Evolutionary conservation across 768 basidiomycete genomes (phyloP).

Genomic region (Coprinopsis strossmayeri): DNA sequence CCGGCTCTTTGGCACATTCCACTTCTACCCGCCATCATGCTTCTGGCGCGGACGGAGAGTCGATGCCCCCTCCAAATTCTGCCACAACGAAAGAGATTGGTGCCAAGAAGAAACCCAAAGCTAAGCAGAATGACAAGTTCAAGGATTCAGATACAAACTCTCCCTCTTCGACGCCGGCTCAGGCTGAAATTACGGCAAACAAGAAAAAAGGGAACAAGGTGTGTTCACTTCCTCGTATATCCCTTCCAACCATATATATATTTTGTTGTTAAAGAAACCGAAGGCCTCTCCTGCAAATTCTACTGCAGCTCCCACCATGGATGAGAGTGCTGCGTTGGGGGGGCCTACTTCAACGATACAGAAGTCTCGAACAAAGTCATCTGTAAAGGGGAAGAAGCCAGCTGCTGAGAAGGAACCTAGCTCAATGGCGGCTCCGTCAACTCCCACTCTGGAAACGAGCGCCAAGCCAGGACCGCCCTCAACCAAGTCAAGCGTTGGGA

Average conservation of each 20-base stretch:
- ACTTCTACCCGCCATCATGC: slow-evolving; percentile 15
- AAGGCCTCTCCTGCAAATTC: slow-evolving; percentile 18
- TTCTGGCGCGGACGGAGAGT: slow-evolving; percentile 39
- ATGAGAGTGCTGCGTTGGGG: background rate
- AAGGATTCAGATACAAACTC: slow-evolving; percentile 17
- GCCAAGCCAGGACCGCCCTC: slow-evolving; percentile 8
- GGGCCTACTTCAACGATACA: background rate
- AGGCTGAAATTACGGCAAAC: too few species aligned
- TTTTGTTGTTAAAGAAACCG: slow-evolving; percentile 12
- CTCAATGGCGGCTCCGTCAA: slow-evolving; percentile 14
- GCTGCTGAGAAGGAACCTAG: slow-evolving; percentile 18
- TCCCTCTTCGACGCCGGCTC: slow-evolving; percentile 13
- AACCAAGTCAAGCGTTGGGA: slow-evolving; percentile 15
- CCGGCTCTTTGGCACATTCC: slow-evolving; percentile 8
- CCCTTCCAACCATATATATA: slow-evolving; percentile 6
- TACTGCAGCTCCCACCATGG: background rate
- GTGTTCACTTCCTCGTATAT: slow-evolving; percentile 12
- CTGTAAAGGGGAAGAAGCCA: slow-evolving; percentile 12
- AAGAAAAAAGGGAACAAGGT: slow-evolving; percentile 43
- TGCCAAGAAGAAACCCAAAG: background rate
- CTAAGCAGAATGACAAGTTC: slow-evolving; percentile 20
- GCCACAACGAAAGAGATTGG: background rate
- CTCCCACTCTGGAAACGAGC: slow-evolving; percentile 13
- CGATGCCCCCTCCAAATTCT: slow-evolving; percentile 50
- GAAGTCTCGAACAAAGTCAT: background rate